Base-by-base conservation (phyloP, 2,329 filamentous ascomycete genomes). In the Botryosphaeria agaves region DNA sequence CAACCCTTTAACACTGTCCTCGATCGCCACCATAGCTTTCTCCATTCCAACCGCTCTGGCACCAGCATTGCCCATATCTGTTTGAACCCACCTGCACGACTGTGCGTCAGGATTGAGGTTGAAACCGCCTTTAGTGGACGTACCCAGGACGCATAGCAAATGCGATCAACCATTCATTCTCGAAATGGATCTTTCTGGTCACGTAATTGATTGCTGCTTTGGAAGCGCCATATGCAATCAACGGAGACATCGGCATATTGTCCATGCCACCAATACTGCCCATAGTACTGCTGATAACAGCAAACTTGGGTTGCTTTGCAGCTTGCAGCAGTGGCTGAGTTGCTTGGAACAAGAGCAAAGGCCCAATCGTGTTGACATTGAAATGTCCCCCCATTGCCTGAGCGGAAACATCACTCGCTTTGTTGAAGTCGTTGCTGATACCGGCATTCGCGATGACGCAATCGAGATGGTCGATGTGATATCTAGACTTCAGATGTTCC, bases 291-390 rank as follows among this genome's bases (percentile, higher is more conserved):
- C 29, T 51, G 20, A 64, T 48, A 3, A 49, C 38, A 2, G 54
- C 47, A 18, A 56, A 63, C n/a, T 48, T 48, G 0, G 56, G 53
- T 11, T 43, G 32, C 5, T 36, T 14, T 0, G 52, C 36, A 30
- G 45, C 44, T 17, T 45, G 34, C 26, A 68, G 39, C 3, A 68
- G 40, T 2, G 51, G 47, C 7, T 47, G 44, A 4, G 49, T 49
- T 2, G 60, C 61, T 38, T 64, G 59, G 43, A 59, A 66, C 2
- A 66, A 48, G 3, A 41, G 28, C 0, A 66, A 34, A 2, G 56
- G 42, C 2, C 56, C 58, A 14, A 55, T 39, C 5, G 35, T 38
- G 33, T 58, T 57, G 19, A 50, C 41, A 5, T 45, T 36, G 20
- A 51, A 36, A 31, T 55, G 46, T 9, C 43, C 34, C 11, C 32